These are phyloP conservation scores for Gastrolobium bilobum DNA, from an alignment of 306 rosid species.

Conservation along the genomic window DNA sequence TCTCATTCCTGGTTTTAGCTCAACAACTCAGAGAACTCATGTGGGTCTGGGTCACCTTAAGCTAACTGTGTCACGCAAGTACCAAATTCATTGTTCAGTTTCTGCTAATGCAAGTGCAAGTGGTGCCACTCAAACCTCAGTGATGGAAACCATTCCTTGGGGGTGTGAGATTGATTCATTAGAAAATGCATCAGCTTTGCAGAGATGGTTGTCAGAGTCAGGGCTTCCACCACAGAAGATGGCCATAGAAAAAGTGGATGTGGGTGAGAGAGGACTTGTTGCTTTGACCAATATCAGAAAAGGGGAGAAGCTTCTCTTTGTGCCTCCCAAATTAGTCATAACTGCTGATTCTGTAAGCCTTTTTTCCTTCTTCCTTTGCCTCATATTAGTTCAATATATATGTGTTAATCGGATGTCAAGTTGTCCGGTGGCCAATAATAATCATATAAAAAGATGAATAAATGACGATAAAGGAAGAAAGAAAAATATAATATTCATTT, in stretches of 20 bases:
- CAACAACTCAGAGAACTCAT: constrained; percentile 48
- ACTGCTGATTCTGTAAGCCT: constrained; percentile 74
- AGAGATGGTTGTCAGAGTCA: constrained; percentile 78
- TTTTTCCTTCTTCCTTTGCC: background rate
- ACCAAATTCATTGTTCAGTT: constrained; percentile 62
- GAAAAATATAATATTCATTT: too few relatives aligned
- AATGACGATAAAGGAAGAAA: too few relatives aligned
- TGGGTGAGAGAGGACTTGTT: constrained; percentile 95
- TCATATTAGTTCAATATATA: background rate
- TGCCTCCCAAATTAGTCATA: constrained; percentile 84
- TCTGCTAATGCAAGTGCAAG: constrained; percentile 59
- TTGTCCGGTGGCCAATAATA: too few relatives aligned
- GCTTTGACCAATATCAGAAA: constrained; percentile 89
- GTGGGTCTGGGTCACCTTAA: constrained; percentile 29
- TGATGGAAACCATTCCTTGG: constrained; percentile 67
- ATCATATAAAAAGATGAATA: too few relatives aligned
- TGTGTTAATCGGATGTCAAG: too few relatives aligned
- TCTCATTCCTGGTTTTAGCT: constrained; percentile 54
- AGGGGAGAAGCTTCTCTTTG: constrained; percentile 92
- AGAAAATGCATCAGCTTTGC: constrained; percentile 81
- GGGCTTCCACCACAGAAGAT: constrained; percentile 97
- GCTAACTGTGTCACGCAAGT: constrained; percentile 47
- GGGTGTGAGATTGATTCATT: constrained; percentile 89
- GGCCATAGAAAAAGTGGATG: constrained; percentile 79
- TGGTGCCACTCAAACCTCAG: constrained; percentile 40